Evolutionary conservation across 768 basidiomycete genomes (phyloP), one percentile per base, ranked within the genome.

Genomic region (Strobilomyces echinocephalus): DNA sequence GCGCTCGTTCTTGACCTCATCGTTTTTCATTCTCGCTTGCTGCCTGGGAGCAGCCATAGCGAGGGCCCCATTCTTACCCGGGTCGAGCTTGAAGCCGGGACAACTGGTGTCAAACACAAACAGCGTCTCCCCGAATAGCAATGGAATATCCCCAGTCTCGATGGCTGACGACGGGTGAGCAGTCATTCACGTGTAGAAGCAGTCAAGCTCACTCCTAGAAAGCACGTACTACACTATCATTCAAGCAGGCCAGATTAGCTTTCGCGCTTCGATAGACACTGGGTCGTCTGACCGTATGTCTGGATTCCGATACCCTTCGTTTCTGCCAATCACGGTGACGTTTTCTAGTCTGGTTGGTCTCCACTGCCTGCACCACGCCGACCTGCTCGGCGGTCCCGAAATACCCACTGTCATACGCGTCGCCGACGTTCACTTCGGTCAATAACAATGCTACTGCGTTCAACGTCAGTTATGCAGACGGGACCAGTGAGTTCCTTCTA

Each of bases 211-310:
- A 63, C 49, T 26, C 26, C 20, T 41, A 56, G 15, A 59, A 39
- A 90, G 88, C 62, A 82, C 88, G 3, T 91, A 88, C 62, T 89
- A 79, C 60, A 71, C 79, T 18, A 67, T 86, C 38, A 75, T 90
- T 52, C 68, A 78, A 57, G 72, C 77, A 26, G 89, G 88, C 31
- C 72, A 73, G 51, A 79, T 88, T 52, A 79, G 71, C 61, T 85
- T 89, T 60, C 83, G 87, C 15, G 80, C 83, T 18, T 81, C 80
- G 0, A 71, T 91, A 41, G 89, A 91, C 64, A 91, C 88, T 1
- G 89, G 76, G 16, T 90, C 88, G 8, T 69, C 63, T 16, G 65
- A 67, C 15, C 35, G 67, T 69, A 44, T 42, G 65, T 63, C 30
- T 1, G 11, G 34, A 38, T 49, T 41, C 38, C 33, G 24, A 36